Conservation (phyloP, 2,329 filamentous ascomycete species). For the Epichloe uncinata region DNA sequence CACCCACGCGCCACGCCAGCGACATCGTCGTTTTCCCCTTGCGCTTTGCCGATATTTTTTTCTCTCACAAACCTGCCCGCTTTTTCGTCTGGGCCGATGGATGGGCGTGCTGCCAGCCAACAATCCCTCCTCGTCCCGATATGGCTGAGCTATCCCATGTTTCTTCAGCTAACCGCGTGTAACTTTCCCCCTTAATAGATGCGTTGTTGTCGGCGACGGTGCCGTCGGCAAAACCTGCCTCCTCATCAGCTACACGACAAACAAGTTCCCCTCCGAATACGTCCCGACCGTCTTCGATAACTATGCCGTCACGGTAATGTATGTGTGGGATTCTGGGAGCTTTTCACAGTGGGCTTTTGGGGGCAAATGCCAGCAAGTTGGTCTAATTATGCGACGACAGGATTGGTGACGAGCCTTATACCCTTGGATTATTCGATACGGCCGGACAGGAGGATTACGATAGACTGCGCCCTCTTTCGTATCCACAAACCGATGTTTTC, state of each 20-base stretch:
- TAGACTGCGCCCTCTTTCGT: constrained; percentile 86
- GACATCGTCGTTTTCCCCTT: not conserved
- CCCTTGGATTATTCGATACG: constrained; percentile 92
- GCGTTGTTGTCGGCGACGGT: constrained; percentile 98
- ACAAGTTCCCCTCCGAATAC: constrained; percentile 99
- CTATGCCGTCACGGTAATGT: constrained; percentile 99
- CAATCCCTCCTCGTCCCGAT: not conserved
- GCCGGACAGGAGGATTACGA: constrained; percentile 99
- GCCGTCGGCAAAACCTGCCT: constrained; percentile 98
- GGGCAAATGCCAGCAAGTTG: not conserved
- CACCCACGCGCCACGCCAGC: not conserved
- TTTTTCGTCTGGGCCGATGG: not conserved
- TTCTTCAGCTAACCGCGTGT: not conserved
- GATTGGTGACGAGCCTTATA: constrained; percentile 99
- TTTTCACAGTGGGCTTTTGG: not conserved
- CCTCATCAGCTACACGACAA: constrained; percentile 97
- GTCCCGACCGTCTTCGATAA: constrained; percentile 99
- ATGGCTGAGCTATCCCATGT: not conserved
- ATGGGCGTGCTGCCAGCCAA: not conserved
- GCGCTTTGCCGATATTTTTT: not conserved
- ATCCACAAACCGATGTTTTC: constrained; percentile 97
- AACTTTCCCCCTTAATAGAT: constrained; percentile 40
- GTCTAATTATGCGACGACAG: constrained; percentile 32
- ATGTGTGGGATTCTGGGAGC: constrained; percentile 32
- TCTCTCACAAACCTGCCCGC: not conserved